phyloP scores from a whole-genome alignment of 148 eudicot genomes.

The Polygonum maritimum region DNA sequence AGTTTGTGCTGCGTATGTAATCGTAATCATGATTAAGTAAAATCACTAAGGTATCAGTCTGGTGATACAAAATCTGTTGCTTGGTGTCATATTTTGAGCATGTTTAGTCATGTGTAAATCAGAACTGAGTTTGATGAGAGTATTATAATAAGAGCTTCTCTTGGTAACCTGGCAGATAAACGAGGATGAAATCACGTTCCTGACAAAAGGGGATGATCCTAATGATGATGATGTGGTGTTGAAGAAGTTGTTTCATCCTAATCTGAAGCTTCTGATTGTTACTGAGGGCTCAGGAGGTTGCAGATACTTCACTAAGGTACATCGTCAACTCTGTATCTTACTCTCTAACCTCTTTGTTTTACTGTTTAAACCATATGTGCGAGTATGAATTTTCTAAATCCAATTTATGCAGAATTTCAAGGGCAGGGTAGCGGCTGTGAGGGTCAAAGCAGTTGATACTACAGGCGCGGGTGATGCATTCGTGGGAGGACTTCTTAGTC shows the following conservation, averaged over 20 bases:
- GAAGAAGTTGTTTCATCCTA: slow-evolving; percentile 69
- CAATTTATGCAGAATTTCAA: slow-evolving; percentile 45
- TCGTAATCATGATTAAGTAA: not conserved
- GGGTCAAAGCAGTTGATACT: slow-evolving; percentile 72
- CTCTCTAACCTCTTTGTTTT: not conserved
- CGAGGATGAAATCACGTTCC: slow-evolving; percentile 79
- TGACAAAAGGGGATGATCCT: slow-evolving; percentile 71
- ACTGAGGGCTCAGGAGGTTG: slow-evolving; percentile 83
- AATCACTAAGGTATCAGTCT: not conserved
- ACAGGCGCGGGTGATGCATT: slow-evolving; percentile 98
- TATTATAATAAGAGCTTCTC: not conserved
- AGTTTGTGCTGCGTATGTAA: not conserved
- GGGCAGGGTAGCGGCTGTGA: slow-evolving; percentile 56
- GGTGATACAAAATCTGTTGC: not conserved
- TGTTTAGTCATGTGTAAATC: not conserved
- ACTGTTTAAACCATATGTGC: not conserved
- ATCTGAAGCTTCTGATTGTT: slow-evolving; percentile 69
- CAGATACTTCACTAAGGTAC: slow-evolving; percentile 71
- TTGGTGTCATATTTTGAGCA: not conserved
- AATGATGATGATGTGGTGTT: slow-evolving; percentile 63
- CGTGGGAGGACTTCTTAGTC: slow-evolving; percentile 55
- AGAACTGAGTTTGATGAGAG: not conserved
- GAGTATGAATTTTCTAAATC: not conserved
- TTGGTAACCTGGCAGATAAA: slow-evolving; percentile 46
- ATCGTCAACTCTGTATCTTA: not conserved